Evolutionary conservation across 805 yeast species (phyloP).

Genomic region (Wickerhamomyces xylosicus): DNA sequence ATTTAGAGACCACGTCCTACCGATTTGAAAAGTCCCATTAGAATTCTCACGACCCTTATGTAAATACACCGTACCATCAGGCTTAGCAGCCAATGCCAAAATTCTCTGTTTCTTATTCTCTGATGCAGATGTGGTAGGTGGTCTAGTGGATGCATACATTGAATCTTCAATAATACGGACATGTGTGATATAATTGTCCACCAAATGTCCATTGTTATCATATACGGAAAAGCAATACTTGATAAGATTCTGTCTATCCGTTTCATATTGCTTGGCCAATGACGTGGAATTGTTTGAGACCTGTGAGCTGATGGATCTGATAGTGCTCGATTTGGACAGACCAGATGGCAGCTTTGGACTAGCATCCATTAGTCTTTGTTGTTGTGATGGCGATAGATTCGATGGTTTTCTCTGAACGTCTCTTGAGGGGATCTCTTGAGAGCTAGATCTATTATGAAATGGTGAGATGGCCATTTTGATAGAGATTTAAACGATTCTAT

Average conservation of each 20-base stretch:
- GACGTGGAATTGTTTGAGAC: constrained; percentile 20
- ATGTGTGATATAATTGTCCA: constrained; percentile 65
- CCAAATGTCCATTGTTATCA: constrained; percentile 30
- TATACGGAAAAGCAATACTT: constrained; percentile 37
- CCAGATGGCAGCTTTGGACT: constrained; percentile 10
- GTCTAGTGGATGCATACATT: constrained; percentile 55
- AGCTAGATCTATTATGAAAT: background rate
- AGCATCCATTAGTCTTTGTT: constrained; percentile 10
- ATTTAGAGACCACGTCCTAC: constrained; percentile 83
- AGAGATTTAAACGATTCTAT: too few relatives aligned
- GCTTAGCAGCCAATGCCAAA: constrained; percentile 44
- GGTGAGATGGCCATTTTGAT: background rate
- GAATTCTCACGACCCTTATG: constrained; percentile 81
- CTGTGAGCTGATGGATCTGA: constrained; percentile 16
- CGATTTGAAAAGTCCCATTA: constrained; percentile 74
- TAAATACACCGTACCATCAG: constrained; percentile 56
- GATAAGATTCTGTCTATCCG: constrained; percentile 39
- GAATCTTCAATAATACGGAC: constrained; percentile 68
- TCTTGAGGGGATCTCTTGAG: background rate
- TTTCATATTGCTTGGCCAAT: constrained; percentile 48
- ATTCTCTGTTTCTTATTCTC: constrained; percentile 51
- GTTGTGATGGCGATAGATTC: constrained; percentile 2
- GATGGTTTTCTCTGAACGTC: background rate
- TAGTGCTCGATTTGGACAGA: constrained; percentile 21
- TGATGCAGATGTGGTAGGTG: constrained; percentile 42